Evolutionary conservation across 306 rosid species (phyloP).

Genomic region (Vigna unguiculata): DNA sequence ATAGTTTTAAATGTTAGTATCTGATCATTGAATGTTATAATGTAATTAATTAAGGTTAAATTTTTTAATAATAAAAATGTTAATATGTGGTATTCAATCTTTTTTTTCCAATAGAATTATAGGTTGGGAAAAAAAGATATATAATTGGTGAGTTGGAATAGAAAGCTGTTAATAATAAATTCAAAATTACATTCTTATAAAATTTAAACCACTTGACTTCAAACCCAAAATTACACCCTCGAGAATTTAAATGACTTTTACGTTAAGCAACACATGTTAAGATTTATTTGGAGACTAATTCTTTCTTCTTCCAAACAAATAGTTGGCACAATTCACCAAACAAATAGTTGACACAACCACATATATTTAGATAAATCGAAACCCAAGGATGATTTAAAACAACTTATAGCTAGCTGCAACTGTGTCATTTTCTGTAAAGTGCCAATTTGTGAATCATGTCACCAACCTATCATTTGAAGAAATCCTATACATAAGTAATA

Average conservation of each 20-base stretch:
- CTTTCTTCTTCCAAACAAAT: too few relatives aligned
- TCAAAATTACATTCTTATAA: not conserved
- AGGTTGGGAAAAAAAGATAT: too few relatives aligned
- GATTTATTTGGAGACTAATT: not conserved
- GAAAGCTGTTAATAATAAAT: not conserved
- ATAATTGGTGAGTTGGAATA: not conserved
- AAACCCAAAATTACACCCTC: not conserved
- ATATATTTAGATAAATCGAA: not conserved
- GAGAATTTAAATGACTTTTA: not conserved
- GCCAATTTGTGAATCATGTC: conserved; percentile 33
- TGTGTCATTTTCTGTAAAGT: conserved; percentile 36
- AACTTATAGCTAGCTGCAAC: conserved; percentile 21
- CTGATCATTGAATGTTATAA: not conserved
- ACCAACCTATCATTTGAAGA: conserved; percentile 28
- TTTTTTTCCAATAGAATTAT: too few relatives aligned
- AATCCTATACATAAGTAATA: too few relatives aligned
- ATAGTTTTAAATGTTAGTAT: not conserved
- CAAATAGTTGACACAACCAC: not conserved
- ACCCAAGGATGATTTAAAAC: conserved; percentile 29
- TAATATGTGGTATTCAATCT: too few relatives aligned
- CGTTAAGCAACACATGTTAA: not conserved
- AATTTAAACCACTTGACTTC: not conserved
- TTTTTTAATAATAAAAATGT: too few relatives aligned
- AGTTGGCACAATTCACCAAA: not conserved
- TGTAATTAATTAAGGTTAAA: too few relatives aligned